Base-by-base conservation (phyloP, 352 stramenopile species). In the Phytophthora pini region DNA sequence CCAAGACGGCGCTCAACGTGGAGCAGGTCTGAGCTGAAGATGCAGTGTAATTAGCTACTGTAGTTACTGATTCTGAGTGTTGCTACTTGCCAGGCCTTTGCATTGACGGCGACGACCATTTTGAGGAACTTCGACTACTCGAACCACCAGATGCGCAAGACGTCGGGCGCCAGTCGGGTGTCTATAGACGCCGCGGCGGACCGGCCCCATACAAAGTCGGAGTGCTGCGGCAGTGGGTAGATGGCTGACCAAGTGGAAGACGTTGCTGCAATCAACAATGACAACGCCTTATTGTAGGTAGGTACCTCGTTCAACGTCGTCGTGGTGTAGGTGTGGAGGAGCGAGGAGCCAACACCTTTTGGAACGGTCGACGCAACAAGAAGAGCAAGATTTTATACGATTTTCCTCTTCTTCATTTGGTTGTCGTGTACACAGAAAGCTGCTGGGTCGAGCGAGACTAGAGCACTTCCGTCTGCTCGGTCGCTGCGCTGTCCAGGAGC, bases 1-100 rank as follows among this genome's bases (percentile, higher is more conserved):
- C 87, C 20, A 94, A 94, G 70, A 94, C 85, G 3, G 87, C 84
- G 7, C 27, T 73, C 20, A 96, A 96, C 38, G 88, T 96, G 40
- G 88, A 96, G 51, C 74, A 87, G 74, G 87, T 93, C 52, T 12
- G 31, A 36, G 9, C 31, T 36, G 31, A 13, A 36, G 9, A 36
- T 36, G 31, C 31, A 36, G 3, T 32, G 7, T 32, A 32, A 8
- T 1, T 11, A 34, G 29, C 2, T 11, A 31, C 27, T 31, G 8
- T 31, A 34, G 31, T 13, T 36, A 12, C 8, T 36, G 11, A 8
- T 36, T 34, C 29, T 10, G 29, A 32, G 31, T 46, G 34, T 39
- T 64, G 31, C 34, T 56, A 11, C 5, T 60, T 52, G 24, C 10
- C 53, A 92, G 81, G 84, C 74, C 0, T 94, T 95, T 58, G 70